These are phyloP conservation scores for Durusdinium trenchii DNA, from an alignment of 73 alveolate genomes.

Conservation along the genomic window DNA sequence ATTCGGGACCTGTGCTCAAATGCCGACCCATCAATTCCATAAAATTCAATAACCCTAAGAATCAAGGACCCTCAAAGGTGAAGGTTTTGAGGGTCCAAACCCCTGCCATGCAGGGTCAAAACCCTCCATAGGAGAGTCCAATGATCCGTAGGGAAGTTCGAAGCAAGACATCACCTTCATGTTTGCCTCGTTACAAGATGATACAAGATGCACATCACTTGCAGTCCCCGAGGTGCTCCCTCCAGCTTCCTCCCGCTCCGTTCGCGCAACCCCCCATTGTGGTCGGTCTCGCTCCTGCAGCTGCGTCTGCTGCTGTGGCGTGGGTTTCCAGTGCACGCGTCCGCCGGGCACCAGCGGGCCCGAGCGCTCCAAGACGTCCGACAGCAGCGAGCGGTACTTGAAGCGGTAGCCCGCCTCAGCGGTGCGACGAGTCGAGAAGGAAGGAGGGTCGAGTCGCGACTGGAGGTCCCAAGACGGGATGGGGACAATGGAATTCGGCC, in stretches of 20 bases:
- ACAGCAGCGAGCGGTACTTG: constrained; percentile 42
- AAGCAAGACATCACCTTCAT: no score
- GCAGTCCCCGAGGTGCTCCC: not conserved
- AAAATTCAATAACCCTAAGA: no score
- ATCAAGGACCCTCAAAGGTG: no score
- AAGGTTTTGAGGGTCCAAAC: no score
- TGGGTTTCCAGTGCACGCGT: constrained; percentile 21
- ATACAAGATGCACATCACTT: no score
- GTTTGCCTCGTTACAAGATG: no score
- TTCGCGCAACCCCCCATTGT: not conserved
- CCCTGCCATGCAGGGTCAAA: no score
- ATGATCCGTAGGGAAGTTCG: no score
- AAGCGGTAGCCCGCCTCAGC: constrained; percentile 48
- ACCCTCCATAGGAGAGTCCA: no score
- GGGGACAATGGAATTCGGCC: no score
- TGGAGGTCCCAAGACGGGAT: not conserved
- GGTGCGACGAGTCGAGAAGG: not conserved
- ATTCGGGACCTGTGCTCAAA: no score
- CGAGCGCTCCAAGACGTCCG: constrained; percentile 8
- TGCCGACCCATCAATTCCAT: no score
- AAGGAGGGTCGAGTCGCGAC: not conserved
- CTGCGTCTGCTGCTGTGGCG: constrained; percentile 54
- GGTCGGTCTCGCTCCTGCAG: not conserved
- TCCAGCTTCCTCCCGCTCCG: not conserved
- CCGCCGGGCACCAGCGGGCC: constrained; percentile 52